Percentiles rank a stretch among this genome's conserved stretches.
Evolutionary conservation across 2,329 filamentous ascomycete genomes (phyloP).

Genomic region (Fusarium brevicatenulatum): DNA sequence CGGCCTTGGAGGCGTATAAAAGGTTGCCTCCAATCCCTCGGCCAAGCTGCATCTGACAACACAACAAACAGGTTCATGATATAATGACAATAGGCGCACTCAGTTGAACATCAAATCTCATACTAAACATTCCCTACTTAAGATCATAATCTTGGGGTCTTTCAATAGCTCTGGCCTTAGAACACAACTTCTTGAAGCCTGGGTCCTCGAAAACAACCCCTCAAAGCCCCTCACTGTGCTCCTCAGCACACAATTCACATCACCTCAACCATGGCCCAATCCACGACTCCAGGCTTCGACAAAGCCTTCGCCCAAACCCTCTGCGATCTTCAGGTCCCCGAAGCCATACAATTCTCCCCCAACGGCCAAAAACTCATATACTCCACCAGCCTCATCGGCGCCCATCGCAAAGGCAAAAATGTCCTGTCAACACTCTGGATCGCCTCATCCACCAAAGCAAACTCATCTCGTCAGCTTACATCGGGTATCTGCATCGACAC

Average conservation of each 20-base stretch:
- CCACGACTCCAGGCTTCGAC: not conserved
- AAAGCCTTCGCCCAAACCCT: constrained; percentile 17
- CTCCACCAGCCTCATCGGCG: not conserved
- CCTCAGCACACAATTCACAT: not conserved
- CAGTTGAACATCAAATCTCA: no score
- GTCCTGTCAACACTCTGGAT: constrained; percentile 29
- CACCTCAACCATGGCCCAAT: not conserved
- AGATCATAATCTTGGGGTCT: fast-evolving
- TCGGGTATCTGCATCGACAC: constrained; percentile 6
- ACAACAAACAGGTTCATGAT: not conserved
- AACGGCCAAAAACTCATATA: constrained; percentile 10
- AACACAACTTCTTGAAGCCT: not conserved
- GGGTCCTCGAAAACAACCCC: not conserved
- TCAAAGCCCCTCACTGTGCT: not conserved
- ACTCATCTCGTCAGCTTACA: constrained; percentile 12
- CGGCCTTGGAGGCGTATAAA: no score
- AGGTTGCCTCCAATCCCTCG: no score
- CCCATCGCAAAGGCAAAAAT: constrained; percentile 19
- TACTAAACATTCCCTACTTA: not conserved
- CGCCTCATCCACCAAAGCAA: constrained; percentile 14
- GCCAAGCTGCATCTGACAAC: no score
- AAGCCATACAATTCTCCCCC: constrained; percentile 12
- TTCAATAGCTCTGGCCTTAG: not conserved
- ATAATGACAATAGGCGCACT: not conserved
- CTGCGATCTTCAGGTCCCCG: constrained; percentile 26